phyloP scores from a whole-genome alignment of 2,329 filamentous ascomycete genomes.

The Fusarium circinatum region DNA sequence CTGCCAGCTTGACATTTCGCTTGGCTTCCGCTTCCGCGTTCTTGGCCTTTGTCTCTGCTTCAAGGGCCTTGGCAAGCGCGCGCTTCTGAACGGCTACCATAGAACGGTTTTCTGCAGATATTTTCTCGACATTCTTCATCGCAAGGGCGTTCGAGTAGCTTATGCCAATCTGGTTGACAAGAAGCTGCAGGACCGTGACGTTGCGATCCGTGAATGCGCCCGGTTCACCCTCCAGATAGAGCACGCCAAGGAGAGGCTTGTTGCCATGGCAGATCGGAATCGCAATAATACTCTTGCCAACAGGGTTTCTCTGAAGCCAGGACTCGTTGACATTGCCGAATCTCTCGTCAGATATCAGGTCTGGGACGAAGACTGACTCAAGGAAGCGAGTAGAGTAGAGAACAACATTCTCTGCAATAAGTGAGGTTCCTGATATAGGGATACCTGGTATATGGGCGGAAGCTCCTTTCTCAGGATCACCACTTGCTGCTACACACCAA shows the following conservation, averaged over 20 bases:
- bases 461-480: constrained; percentile 75
- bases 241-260: constrained; percentile 75
- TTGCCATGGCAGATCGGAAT: constrained; percentile 80
- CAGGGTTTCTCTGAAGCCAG: constrained; percentile 75
- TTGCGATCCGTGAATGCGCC: constrained; percentile 82
- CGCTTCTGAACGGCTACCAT: constrained; percentile 83
- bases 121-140: constrained; percentile 78
- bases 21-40: constrained; percentile 79
- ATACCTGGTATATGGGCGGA: constrained; percentile 73
- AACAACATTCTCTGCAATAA: constrained; percentile 81
- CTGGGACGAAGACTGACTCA: constrained; percentile 78
- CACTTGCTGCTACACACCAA: constrained; percentile 80
- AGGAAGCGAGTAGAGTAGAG: constrained; percentile 81
- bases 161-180: constrained; percentile 82
- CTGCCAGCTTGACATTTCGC: constrained; percentile 81
- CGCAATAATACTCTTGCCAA: constrained; percentile 80
- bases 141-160: constrained; percentile 75
- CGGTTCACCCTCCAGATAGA: constrained; percentile 80
- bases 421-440: constrained; percentile 70
- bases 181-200: constrained; percentile 71
- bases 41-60: constrained; percentile 81
- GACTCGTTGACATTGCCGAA: constrained; percentile 78
- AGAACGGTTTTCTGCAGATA: constrained; percentile 79
- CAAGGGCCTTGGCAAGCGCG: constrained; percentile 75
- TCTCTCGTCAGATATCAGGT: constrained; percentile 78